These are phyloP conservation scores for Talaromyces sp. DNA, from an alignment of 2,329 filamentous ascomycete genomes.

Conservation along the genomic window DNA sequence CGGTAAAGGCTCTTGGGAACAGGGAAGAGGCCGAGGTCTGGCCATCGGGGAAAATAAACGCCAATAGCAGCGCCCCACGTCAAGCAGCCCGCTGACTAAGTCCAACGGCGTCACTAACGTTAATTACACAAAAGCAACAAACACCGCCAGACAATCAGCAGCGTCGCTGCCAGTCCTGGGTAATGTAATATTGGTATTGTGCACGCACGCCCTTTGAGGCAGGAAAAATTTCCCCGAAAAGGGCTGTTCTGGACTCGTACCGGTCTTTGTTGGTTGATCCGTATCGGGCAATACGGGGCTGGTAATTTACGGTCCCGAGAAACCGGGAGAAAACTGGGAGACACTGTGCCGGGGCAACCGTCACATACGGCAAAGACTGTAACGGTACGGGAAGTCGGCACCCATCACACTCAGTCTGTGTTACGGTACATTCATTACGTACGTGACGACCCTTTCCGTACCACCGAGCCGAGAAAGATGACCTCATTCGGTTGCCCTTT, in stretches of 20 bases:
- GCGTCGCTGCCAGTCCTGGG: no score
- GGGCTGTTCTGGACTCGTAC: neutral
- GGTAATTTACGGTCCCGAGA: neutral
- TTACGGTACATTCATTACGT: neutral
- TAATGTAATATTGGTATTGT: neutral
- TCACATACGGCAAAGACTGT: neutral
- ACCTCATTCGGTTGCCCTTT: neutral
- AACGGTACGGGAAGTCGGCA: no score
- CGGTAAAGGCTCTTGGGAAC: neutral
- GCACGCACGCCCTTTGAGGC: no score
- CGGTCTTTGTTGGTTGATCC: no score
- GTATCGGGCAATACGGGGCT: neutral
- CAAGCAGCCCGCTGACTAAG: slow-evolving; percentile 13
- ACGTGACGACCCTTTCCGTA: neutral
- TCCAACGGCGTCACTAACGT: neutral
- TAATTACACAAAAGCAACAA: no score
- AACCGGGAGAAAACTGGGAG: neutral
- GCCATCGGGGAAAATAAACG: slow-evolving; percentile 7
- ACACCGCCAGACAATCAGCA: no score
- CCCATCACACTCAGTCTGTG: neutral
- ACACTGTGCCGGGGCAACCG: neutral
- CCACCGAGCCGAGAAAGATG: neutral
- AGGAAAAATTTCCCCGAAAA: neutral
- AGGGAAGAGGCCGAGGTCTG: neutral
- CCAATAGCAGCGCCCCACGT: slow-evolving; percentile 28